Evolutionary conservation across 2,329 filamentous ascomycete species (phyloP), one percentile per base, ranked within the genome.

Genomic region (Calonectria crousiana): DNA sequence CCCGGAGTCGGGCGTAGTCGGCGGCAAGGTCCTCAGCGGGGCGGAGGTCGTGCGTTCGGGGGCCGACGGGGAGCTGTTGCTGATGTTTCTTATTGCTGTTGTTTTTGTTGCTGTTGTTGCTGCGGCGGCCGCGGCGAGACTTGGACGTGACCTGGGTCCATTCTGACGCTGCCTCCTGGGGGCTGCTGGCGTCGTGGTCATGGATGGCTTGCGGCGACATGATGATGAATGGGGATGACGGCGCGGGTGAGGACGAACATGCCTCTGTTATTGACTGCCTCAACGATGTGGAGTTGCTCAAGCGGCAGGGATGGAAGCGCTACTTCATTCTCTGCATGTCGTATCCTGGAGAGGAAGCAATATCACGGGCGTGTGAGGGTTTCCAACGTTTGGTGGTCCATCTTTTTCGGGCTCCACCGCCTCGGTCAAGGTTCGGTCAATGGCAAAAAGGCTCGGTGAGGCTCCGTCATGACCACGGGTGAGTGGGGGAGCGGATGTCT

Each of bases 61-160:
- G 73, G 11, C n/a, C 51, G 38, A 69, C 34, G 44, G 64, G 51
- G 52, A 65, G 70, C 65, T 53, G 75, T 66, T 71, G 75, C 30
- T 69, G 26, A 44, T 32, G 47, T 13, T 38, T 60, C n/a, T 36
- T 60, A 34, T 30, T 47, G 69, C 65, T 53, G 75, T 60, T 69
- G 20, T 23, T 58, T 32, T 38, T 53, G 44, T 16, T 64, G 26
- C 64, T 58, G 53, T 36, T 58, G 53, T 60, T 53, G 49, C 20
- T 64, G 26, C 64, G 66, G 49, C 67, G 56, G 51, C 60, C 52
- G 56, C 74, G 77, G 52, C 76, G 78, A 20, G 75, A 78, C 49
- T 77, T 81, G 69, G 79, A 77, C 3, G 76, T 76, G 41, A 82
- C 79, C 38, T 78, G 74, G 20, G 77, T 81, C 81, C 81, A 82